Conservation (phyloP, 2,329 filamentous ascomycete genomes). For the Fusarium sulawesiense region DNA sequence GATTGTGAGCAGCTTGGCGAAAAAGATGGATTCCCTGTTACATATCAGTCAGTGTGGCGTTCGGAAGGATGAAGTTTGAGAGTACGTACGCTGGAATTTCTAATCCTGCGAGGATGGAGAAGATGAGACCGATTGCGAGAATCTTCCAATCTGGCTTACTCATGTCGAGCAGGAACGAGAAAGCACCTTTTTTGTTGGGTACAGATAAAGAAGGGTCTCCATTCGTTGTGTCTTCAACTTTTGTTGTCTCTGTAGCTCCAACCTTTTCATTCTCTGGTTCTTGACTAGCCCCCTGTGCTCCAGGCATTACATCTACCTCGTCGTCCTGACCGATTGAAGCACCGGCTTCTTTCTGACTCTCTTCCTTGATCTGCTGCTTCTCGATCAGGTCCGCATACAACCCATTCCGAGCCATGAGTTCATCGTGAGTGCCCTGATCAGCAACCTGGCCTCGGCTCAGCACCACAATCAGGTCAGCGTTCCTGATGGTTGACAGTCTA, state of each 20-base stretch:
- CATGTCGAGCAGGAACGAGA: background rate
- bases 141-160: background rate
- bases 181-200: background rate
- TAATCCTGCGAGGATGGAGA: background rate
- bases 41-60: background rate
- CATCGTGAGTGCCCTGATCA: constrained; percentile 71
- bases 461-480: constrained; percentile 74
- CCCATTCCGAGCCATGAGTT: constrained; percentile 61
- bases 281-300: background rate
- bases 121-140: background rate
- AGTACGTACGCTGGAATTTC: background rate
- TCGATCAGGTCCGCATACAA: constrained; percentile 41
- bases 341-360: constrained; percentile 30
- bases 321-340: constrained; percentile 25
- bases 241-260: background rate
- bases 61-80: background rate
- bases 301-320: background rate
- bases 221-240: background rate
- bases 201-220: background rate
- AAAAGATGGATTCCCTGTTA: background rate
- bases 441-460: constrained; percentile 68
- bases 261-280: background rate
- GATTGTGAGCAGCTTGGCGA: constrained; percentile 1
- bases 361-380: constrained; percentile 48
- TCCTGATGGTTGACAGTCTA: constrained; percentile 67